These are phyloP conservation scores for Vigna trinervia DNA, from an alignment of 306 rosid species.

Conservation along the genomic window DNA sequence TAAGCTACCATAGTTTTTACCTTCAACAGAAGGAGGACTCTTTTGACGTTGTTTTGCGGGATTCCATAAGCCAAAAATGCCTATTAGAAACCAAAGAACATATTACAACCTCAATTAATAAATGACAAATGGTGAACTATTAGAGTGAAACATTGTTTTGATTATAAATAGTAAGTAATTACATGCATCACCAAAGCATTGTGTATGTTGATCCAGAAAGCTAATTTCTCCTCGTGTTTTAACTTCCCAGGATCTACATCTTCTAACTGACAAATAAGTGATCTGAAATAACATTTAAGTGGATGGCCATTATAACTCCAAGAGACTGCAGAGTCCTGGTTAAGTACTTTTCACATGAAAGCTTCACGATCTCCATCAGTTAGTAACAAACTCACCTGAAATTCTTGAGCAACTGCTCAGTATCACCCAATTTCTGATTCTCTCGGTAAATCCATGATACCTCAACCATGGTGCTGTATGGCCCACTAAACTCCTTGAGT, in stretches of 20 bases:
- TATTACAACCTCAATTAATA: conserved; percentile 9
- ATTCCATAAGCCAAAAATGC: conserved; percentile 96
- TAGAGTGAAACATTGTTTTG: conserved; percentile 12
- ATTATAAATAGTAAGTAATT: conserved; percentile 37
- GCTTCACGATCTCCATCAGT: conserved; percentile 21
- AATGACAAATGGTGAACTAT: conserved; percentile 26
- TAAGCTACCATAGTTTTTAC: conserved; percentile 51
- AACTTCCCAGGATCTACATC: conserved; percentile 79
- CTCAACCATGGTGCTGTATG: conserved; percentile 94
- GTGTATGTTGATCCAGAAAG: conserved; percentile 94
- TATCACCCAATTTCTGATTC: conserved; percentile 67
- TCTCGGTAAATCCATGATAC: conserved; percentile 86
- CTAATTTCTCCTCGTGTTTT: conserved; percentile 83
- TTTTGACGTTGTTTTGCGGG: conserved; percentile 85
- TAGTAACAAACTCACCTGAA: conserved; percentile 62
- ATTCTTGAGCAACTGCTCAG: conserved; percentile 75
- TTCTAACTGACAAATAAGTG: conserved; percentile 74
- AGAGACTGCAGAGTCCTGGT: neutral
- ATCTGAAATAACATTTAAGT: conserved; percentile 56
- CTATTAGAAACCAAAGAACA: conserved; percentile 54
- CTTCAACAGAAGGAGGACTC: conserved; percentile 78
- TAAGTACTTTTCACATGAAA: neutral
- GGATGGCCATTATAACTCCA: conserved; percentile 31
- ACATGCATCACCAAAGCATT: conserved; percentile 97
- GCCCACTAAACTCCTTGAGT: conserved; percentile 82